Percentiles rank a stretch among this genome's conserved stretches.
phyloP scores from a whole-genome alignment of 192 early-diverging fungal species.

The Coemansia sp. region DNA sequence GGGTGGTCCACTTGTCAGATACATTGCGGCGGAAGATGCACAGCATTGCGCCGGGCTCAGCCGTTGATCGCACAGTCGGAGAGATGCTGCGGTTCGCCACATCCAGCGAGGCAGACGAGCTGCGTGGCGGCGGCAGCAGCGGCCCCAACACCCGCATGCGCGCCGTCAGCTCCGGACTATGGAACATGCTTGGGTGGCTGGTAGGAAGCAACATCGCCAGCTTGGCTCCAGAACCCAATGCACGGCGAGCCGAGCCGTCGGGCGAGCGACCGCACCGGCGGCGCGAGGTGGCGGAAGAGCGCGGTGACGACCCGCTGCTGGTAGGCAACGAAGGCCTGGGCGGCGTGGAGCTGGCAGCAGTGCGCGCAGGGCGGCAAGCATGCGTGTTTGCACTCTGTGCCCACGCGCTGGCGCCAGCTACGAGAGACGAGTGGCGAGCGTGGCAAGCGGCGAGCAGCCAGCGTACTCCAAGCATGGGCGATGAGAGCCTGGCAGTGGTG shows the following conservation, averaged over 20 bases:
- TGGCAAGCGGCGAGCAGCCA: conserved; percentile 22
- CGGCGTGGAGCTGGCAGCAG: conserved; percentile 34
- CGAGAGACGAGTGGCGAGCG: conserved; percentile 30
- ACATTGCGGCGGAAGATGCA: conserved; percentile 46
- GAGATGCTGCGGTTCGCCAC: conserved; percentile 28
- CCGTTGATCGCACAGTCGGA: conserved; percentile 21
- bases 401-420: conserved; percentile 32
- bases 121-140: neutral
- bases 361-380: conserved; percentile 13
- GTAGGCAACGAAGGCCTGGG: conserved; percentile 54
- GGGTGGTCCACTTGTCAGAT: conserved; percentile 41
- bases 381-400: conserved; percentile 51
- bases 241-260: neutral
- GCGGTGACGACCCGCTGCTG: conserved; percentile 42
- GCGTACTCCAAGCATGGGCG: neutral
- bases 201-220: conserved; percentile 15
- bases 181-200: conserved; percentile 53
- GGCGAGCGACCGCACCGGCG: conserved; percentile 9
- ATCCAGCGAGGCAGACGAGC: neutral
- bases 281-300: conserved; percentile 16
- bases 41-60: conserved; percentile 20
- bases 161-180: conserved; percentile 32
- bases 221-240: neutral
- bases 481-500: conserved; percentile 28
- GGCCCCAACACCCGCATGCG: conserved; percentile 18